A percentile compares a stretch with the other conserved stretches of the same genome.
phyloP scores from a whole-genome alignment of 495 filamentous ascomycete species.

The Pyrenula aspistea region DNA sequence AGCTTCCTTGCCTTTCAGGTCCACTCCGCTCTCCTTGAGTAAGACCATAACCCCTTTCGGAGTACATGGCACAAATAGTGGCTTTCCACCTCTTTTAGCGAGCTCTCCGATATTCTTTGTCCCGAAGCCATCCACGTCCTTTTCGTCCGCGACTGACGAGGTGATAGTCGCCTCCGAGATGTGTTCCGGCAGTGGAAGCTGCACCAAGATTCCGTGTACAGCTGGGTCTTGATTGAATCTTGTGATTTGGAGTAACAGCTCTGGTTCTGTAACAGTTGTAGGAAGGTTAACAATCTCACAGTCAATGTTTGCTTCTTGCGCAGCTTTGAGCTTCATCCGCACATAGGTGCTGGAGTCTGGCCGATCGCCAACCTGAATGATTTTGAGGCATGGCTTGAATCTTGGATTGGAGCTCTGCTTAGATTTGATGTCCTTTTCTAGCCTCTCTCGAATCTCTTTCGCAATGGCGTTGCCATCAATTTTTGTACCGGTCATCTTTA shows the following conservation, averaged over 20 bases:
- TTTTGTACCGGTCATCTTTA: constrained; percentile 71
- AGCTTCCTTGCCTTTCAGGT: constrained; percentile 79
- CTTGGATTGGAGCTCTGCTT: constrained; percentile 71
- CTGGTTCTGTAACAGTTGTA: constrained; percentile 68
- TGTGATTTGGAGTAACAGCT: constrained; percentile 72
- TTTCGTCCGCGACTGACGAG: constrained; percentile 78
- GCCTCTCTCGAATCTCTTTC: constrained; percentile 67
- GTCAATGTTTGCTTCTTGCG: constrained; percentile 82
- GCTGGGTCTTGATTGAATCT: constrained; percentile 75
- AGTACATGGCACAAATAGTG: constrained; percentile 85
- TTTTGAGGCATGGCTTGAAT: constrained; percentile 79
- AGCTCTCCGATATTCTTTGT: constrained; percentile 88
- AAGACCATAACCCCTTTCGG: constrained; percentile 95
- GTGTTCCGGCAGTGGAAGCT: constrained; percentile 78
- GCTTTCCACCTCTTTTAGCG: constrained; percentile 81
- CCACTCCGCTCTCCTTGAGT: constrained; percentile 68
- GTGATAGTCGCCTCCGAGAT: constrained; percentile 85
- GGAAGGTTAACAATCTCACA: constrained; percentile 77
- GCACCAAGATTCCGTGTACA: constrained; percentile 88
- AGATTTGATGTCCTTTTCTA: constrained; percentile 67
- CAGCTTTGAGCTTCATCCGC: constrained; percentile 97
- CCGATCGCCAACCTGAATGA: constrained; percentile 88
- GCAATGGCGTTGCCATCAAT: constrained; percentile 96
- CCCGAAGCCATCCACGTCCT: constrained; percentile 98
- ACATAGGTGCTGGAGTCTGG: constrained; percentile 98